Conservation (phyloP, 2,329 filamentous ascomycete species). For the Venturia oleaginea region DNA sequence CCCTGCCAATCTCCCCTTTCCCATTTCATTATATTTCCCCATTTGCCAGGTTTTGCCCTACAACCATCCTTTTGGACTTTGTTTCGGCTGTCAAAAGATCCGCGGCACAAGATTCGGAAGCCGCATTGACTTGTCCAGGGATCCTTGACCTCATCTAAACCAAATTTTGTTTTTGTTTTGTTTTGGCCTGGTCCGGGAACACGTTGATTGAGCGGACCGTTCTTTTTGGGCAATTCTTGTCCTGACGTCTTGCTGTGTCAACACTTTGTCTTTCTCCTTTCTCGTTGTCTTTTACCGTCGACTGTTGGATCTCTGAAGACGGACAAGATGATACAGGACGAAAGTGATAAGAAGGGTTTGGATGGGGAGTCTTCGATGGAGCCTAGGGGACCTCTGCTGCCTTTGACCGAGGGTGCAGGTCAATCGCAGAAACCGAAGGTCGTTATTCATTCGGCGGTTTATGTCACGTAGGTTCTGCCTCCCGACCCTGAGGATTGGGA, state of each 20-base stretch:
- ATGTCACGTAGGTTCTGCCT: conserved; percentile 9
- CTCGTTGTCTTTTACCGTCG: background rate
- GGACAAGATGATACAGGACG: background rate
- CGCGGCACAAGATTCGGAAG: background rate
- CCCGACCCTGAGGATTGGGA: background rate
- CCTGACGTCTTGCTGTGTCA: background rate
- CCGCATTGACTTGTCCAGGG: background rate
- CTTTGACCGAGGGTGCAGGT: background rate
- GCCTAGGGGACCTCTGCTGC: background rate
- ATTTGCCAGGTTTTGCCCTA: background rate
- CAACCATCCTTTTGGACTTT: background rate
- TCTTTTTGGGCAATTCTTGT: background rate
- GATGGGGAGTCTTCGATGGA: background rate
- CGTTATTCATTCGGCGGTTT: conserved; percentile 2
- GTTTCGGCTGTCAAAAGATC: background rate
- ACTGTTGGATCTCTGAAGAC: background rate
- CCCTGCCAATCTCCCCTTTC: background rate
- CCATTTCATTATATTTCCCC: background rate
- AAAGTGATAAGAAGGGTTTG: background rate
- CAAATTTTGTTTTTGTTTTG: background rate
- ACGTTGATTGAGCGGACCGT: background rate
- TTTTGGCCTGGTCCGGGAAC: background rate
- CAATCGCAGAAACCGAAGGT: background rate
- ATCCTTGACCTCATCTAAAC: background rate
- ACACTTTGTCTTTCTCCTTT: background rate